Evolutionary conservation across 257 asterid genomes (phyloP).

Genomic region (Nicotiana tomentosiformis): DNA sequence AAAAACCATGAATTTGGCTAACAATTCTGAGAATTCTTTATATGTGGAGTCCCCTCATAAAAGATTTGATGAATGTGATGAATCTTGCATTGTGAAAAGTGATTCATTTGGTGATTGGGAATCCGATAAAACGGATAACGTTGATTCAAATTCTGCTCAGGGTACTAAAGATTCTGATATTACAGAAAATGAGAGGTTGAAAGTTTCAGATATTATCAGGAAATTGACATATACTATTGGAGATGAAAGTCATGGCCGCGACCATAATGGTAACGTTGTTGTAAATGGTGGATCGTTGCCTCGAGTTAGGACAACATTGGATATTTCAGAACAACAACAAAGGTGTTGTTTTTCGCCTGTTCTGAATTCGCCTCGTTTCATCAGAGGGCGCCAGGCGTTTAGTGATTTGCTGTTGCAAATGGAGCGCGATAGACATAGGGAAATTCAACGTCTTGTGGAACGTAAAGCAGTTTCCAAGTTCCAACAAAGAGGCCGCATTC

Average conservation of each 20-base stretch:
- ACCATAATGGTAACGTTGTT: slow-evolving; percentile 4
- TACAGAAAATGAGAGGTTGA: slow-evolving; percentile 59
- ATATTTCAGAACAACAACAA: slow-evolving; percentile 27
- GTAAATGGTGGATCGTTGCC: slow-evolving; percentile 30
- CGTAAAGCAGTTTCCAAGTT: slow-evolving; percentile 57
- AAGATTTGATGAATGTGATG: neutral
- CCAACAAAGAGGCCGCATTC: slow-evolving; percentile 79
- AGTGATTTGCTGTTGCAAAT: slow-evolving; percentile 47
- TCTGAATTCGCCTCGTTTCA: slow-evolving; percentile 38
- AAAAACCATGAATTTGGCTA: slow-evolving; percentile 7
- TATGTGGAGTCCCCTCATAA: slow-evolving; percentile 8
- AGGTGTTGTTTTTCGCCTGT: slow-evolving; percentile 25
- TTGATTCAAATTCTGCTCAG: too few relatives aligned
- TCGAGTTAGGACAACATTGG: slow-evolving; percentile 35
- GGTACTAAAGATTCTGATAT: slow-evolving; percentile 41
- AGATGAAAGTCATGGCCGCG: neutral
- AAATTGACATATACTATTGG: slow-evolving; percentile 37
- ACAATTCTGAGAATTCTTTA: neutral
- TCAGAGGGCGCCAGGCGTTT: slow-evolving; percentile 79
- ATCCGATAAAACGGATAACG: slow-evolving; percentile 29
- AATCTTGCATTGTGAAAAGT: neutral
- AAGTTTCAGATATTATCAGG: slow-evolving; percentile 63
- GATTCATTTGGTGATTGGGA: slow-evolving; percentile 54
- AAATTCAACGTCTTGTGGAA: slow-evolving; percentile 44
- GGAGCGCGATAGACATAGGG: slow-evolving; percentile 54